Evolutionary conservation across 306 rosid genomes (phyloP).

Genomic region (Begonia masoniana): DNA sequence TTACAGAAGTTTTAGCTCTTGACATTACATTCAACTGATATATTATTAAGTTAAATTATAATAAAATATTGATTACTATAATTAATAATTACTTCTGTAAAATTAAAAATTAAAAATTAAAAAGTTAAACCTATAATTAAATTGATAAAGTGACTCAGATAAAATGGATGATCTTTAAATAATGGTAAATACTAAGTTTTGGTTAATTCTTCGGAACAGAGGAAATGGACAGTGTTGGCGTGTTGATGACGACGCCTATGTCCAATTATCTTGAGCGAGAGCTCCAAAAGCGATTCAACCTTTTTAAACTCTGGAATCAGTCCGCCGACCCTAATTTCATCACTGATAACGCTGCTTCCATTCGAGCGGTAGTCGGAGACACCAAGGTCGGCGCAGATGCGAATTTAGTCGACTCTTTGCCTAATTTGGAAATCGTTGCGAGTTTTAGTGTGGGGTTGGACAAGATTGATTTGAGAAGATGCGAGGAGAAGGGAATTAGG

Average conservation of each 20-base stretch:
- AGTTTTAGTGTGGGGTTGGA: constrained; percentile 59
- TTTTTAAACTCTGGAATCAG: constrained; percentile 37
- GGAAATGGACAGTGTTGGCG: constrained; percentile 16
- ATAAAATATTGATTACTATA: too few species aligned
- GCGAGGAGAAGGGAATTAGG: constrained; percentile 31
- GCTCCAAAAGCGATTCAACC: constrained; percentile 41
- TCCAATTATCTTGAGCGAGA: constrained; percentile 22
- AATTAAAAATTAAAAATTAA: too few species aligned
- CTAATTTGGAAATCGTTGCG: constrained; percentile 40
- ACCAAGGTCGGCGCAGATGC: constrained; percentile 37
- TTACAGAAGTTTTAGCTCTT: too few species aligned
- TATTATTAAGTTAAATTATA: too few species aligned
- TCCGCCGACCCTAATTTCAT: constrained; percentile 16
- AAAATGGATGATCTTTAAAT: too few species aligned
- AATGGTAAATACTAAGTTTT: too few species aligned
- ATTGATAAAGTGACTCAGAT: too few species aligned
- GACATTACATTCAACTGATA: too few species aligned
- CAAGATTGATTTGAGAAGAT: constrained; percentile 36
- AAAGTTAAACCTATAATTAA: too few species aligned
- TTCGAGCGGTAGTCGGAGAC: constrained; percentile 33
- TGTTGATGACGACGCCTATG: constrained; percentile 36
- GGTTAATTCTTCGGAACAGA: too few species aligned
- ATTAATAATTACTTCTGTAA: too few species aligned
- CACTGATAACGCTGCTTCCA: constrained; percentile 13
- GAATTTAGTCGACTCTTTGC: constrained; percentile 30